phyloP scores from a whole-genome alignment of 1,284 basidiomycete genomes.

The Naganishia cerealis region DNA sequence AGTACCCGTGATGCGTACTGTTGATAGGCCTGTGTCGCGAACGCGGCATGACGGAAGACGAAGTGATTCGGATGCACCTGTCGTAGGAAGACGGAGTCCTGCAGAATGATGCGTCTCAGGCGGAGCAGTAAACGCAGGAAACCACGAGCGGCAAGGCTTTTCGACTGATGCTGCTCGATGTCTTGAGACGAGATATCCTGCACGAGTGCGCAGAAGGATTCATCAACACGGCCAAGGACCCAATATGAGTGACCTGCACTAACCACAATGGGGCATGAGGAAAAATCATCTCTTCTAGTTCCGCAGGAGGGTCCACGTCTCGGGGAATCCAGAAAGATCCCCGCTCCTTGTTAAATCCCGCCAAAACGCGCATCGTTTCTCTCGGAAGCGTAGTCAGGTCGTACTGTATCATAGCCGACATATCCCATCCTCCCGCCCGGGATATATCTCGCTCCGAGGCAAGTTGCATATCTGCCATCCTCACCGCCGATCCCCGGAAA shows the following conservation, averaged over 20 bases:
- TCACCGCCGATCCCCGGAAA: constrained; percentile 3
- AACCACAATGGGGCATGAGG: not conserved
- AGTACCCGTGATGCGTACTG: not conserved
- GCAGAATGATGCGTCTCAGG: constrained; percentile 8
- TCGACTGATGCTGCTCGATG: not conserved
- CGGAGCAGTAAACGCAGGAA: not conserved
- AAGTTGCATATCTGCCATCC: constrained; percentile 5
- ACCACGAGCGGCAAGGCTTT: not conserved
- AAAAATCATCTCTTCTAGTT: constrained; percentile 5
- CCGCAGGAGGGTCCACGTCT: constrained; percentile 10
- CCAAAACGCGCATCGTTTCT: constrained; percentile 18
- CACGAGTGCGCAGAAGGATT: not conserved
- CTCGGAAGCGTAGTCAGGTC: constrained; percentile 5
- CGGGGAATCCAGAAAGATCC: constrained; percentile 6
- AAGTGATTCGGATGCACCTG: constrained; percentile 2
- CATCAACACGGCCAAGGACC: not conserved
- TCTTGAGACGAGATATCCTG: not conserved
- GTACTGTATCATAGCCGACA: not conserved
- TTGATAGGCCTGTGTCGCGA: not conserved
- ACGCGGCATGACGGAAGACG: not conserved
- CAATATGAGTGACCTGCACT: not conserved
- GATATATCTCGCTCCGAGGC: constrained; percentile 4
- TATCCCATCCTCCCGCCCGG: constrained; percentile 1
- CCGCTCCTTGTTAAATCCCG: not conserved
- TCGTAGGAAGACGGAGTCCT: constrained; percentile 12